A percentile compares a stretch with the other conserved stretches of the same genome.
Conservation (phyloP, 176 grass and related monocot genomes). For the Tillandsia fasciculata region DNA sequence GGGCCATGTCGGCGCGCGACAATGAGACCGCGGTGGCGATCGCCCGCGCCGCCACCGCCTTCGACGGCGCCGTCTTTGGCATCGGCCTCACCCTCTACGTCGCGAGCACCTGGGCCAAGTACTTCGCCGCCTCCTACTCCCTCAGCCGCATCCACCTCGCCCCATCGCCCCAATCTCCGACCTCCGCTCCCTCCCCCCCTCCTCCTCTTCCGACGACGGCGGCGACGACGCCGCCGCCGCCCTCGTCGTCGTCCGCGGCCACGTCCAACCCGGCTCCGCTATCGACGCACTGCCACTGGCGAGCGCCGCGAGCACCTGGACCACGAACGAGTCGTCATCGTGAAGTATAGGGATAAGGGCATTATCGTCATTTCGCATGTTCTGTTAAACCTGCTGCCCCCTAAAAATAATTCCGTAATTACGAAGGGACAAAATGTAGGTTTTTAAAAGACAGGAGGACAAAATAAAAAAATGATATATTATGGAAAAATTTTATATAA, state of each 20-base stretch:
- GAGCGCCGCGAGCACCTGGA: slow-evolving; percentile 3
- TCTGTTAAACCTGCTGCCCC: no score
- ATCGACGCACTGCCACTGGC: slow-evolving; percentile 1
- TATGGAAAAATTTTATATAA: no score
- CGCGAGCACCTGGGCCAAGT: slow-evolving; percentile 55
- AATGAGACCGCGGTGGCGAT: slow-evolving; percentile 45
- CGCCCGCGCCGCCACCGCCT: slow-evolving; percentile 48
- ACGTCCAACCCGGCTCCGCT: slow-evolving; percentile 31
- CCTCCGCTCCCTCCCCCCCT: slow-evolving; percentile 40
- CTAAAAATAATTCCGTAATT: no score
- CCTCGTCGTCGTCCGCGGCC: slow-evolving; percentile 49
- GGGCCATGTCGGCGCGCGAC: slow-evolving; percentile 64
- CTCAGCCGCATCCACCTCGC: slow-evolving; percentile 57
- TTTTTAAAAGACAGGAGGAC: no score
- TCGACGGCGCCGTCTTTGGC: slow-evolving; percentile 73
- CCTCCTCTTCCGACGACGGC: neutral
- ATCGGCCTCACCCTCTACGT: slow-evolving; percentile 46
- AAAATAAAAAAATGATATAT: no score
- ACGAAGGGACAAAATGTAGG: no score
- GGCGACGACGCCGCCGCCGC: neutral
- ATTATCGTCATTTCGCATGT: no score
- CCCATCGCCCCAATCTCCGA: slow-evolving; percentile 35
- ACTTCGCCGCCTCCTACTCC: slow-evolving; percentile 39
- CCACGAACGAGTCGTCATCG: slow-evolving; percentile 37
- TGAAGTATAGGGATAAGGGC: slow-evolving; percentile 11